phyloP scores from a whole-genome alignment of 2,329 filamentous ascomycete species.

The Xylariaceae sp. region DNA sequence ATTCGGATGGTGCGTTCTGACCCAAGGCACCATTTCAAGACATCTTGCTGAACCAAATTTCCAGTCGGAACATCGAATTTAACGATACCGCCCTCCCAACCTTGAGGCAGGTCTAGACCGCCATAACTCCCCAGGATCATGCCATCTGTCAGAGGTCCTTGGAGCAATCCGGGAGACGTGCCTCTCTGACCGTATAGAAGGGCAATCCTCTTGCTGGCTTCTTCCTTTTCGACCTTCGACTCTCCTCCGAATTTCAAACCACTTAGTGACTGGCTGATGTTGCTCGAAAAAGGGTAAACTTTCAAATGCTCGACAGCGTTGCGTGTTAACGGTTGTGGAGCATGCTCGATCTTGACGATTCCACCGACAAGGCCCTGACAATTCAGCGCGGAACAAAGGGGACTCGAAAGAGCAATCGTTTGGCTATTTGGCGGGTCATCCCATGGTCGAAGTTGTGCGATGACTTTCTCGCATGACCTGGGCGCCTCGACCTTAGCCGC shows the following conservation, averaged over 20 bases:
- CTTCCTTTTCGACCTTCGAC: constrained; percentile 76
- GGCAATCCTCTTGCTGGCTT: constrained; percentile 66
- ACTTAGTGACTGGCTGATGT: constrained; percentile 51
- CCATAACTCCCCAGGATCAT: constrained; percentile 64
- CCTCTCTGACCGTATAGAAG: constrained; percentile 62
- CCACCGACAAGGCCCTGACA: constrained; percentile 74
- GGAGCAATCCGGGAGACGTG: constrained; percentile 57
- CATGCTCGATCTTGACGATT: constrained; percentile 81
- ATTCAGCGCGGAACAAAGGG: constrained; percentile 70
- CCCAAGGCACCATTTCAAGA: constrained; percentile 68
- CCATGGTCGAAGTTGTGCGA: constrained; percentile 76
- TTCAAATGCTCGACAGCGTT: constrained; percentile 64
- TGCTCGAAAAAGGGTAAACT: constrained; percentile 71
- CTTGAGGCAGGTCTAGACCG: constrained; percentile 48
- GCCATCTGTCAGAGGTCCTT: constrained; percentile 85
- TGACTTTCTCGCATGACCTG: constrained; percentile 62
- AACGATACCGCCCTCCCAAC: constrained; percentile 81
- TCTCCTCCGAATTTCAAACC: constrained; percentile 85
- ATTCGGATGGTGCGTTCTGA: constrained; percentile 69
- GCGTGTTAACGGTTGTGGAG: constrained; percentile 65
- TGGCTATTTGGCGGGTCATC: constrained; percentile 80
- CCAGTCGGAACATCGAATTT: constrained; percentile 63
- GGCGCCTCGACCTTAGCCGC: constrained; percentile 48
- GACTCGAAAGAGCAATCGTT: constrained; percentile 72
- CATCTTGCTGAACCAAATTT: constrained; percentile 36